These are phyloP conservation scores for Penicillium soppii DNA, from an alignment of 495 filamentous ascomycete species.

Conservation along the genomic window DNA sequence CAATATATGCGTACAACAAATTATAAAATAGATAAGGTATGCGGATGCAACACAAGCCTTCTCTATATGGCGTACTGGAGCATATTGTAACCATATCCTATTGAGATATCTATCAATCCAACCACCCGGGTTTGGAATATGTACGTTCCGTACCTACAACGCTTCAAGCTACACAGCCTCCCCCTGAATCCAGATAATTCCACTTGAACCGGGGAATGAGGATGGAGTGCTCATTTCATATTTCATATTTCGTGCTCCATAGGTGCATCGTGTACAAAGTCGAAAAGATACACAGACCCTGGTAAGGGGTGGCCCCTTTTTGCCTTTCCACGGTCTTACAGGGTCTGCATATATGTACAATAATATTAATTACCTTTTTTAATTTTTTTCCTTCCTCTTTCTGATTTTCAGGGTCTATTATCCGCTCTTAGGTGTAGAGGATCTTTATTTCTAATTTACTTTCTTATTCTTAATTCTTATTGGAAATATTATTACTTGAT, in stretches of 20 bases:
- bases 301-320: constrained; percentile 4
- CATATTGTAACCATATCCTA: not conserved
- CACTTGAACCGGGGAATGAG: constrained; percentile 21
- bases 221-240: constrained; percentile 6
- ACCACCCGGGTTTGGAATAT: constrained; percentile 9
- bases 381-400: no score
- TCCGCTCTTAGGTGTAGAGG: constrained; percentile 11
- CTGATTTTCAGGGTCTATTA: constrained; percentile 24
- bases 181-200: constrained; percentile 24
- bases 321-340: not conserved
- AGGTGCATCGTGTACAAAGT: not conserved
- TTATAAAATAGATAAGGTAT: no score
- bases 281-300: constrained; percentile 18
- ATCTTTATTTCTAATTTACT: constrained; percentile 16
- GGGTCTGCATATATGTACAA: not conserved
- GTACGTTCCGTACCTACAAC: no score
- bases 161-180: constrained; percentile 26
- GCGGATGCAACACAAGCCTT: no score
- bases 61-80: no score
- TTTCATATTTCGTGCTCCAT: constrained; percentile 5
- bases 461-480: constrained; percentile 5
- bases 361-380: not conserved
- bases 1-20: no score
- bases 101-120: not conserved
- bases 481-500: not conserved